These are phyloP conservation scores for Beauveria varroae DNA, from an alignment of 2,329 filamentous ascomycete genomes.

Conservation along the genomic window DNA sequence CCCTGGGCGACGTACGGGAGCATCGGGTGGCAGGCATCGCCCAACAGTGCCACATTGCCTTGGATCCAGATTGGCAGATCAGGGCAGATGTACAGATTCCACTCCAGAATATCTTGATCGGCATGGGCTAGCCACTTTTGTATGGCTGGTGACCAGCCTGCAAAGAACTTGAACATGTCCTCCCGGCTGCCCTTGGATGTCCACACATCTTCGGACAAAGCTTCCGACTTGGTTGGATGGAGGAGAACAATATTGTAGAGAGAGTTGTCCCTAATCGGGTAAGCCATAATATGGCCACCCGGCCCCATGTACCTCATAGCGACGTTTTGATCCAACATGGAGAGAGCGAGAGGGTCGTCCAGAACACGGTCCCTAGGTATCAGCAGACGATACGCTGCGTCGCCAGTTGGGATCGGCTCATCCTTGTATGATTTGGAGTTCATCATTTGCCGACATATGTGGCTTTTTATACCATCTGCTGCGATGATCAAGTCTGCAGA, in stretches of 20 bases:
- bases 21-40: slow-evolving; percentile 61
- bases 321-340: slow-evolving; percentile 46
- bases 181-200: slow-evolving; percentile 54
- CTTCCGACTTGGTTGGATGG: slow-evolving; percentile 46
- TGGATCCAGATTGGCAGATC: slow-evolving; percentile 56
- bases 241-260: slow-evolving; percentile 61
- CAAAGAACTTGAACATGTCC: slow-evolving; percentile 52
- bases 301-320: slow-evolving; percentile 60
- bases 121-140: slow-evolving; percentile 53
- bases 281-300: slow-evolving; percentile 60
- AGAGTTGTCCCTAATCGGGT: slow-evolving; percentile 53
- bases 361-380: slow-evolving; percentile 51
- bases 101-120: slow-evolving; percentile 59
- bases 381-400: slow-evolving; percentile 48
- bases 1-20: slow-evolving; percentile 61
- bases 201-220: slow-evolving; percentile 46
- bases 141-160: slow-evolving; percentile 54
- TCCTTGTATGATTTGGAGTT: neutral
- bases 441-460: neutral
- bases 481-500: neutral
- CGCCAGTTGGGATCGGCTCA: slow-evolving; percentile 38
- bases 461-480: neutral
- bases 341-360: slow-evolving; percentile 57
- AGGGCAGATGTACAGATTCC: slow-evolving; percentile 55
- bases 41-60: slow-evolving; percentile 47